A percentile compares a stretch with the other conserved stretches of the same genome.
Evolutionary conservation across 2,329 filamentous ascomycete genomes (phyloP).

Genomic region (Penicillium sp.): DNA sequence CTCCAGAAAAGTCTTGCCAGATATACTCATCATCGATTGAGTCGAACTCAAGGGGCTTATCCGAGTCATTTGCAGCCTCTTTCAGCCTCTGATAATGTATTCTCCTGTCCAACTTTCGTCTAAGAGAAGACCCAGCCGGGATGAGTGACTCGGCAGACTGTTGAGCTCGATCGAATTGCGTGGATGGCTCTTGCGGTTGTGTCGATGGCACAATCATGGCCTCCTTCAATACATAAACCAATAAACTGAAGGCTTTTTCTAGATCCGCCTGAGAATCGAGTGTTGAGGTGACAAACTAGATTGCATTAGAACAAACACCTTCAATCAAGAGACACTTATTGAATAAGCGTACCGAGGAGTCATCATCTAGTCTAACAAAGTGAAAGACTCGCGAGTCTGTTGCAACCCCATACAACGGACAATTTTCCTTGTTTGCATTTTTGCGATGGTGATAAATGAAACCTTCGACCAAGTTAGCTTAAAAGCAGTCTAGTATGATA

Average conservation of each 20-base stretch:
- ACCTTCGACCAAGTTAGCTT: not conserved
- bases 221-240: constrained; percentile 1
- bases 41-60: not conserved
- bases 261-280: not conserved
- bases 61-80: not conserved
- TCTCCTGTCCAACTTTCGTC: not conserved
- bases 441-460: constrained; percentile 2
- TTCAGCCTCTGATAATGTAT: not conserved
- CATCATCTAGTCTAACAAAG: not conserved
- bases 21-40: not conserved
- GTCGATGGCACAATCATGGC: not conserved
- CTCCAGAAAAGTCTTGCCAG: not conserved
- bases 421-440: constrained; percentile 1
- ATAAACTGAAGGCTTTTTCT: constrained; percentile 1
- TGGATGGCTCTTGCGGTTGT: not conserved
- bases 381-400: constrained; percentile 1
- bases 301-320: not conserved
- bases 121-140: not conserved
- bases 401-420: not conserved
- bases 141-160: not conserved
- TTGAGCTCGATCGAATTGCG: not conserved
- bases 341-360: not conserved
- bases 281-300: not conserved
- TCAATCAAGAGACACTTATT: not conserved
- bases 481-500: not conserved